Percentiles rank a stretch among this genome's conserved stretches.
Evolutionary conservation across 768 basidiomycete genomes (phyloP).

Genomic region (Agaricus subrufescens): DNA sequence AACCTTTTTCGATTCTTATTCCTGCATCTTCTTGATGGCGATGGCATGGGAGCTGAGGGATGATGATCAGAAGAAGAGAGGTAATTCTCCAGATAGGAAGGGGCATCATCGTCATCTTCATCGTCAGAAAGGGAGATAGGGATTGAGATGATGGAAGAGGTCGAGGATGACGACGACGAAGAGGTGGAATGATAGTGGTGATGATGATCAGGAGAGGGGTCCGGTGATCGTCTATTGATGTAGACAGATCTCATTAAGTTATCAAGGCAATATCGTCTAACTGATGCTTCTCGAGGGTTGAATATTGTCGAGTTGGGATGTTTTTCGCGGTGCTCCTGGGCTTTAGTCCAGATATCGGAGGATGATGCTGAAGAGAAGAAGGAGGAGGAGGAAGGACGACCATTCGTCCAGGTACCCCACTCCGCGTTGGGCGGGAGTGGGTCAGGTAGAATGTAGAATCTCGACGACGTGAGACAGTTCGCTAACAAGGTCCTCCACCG

Average conservation of each 20-base stretch:
- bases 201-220: background rate
- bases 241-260: background rate
- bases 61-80: background rate
- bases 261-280: background rate
- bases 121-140: too few relatives aligned
- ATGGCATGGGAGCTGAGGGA: too few relatives aligned
- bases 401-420: constrained; percentile 4
- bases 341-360: background rate
- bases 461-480: background rate
- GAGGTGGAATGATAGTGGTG: background rate
- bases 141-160: too few relatives aligned
- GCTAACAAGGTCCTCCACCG: constrained; percentile 5
- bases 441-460: constrained; percentile 6
- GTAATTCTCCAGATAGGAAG: too few relatives aligned
- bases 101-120: too few relatives aligned
- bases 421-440: background rate
- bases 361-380: background rate
- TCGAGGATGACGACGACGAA: background rate
- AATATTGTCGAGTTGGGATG: constrained; percentile 5
- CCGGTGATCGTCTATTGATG: background rate
- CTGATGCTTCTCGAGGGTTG: constrained; percentile 1
- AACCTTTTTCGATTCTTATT: background rate
- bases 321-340: background rate
- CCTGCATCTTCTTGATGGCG: background rate
- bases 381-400: background rate